Percentiles rank a stretch among this genome's conserved stretches.
These are phyloP conservation scores for Tuber umbilicatum DNA, from an alignment of 495 filamentous ascomycete species.

Conservation along the genomic window DNA sequence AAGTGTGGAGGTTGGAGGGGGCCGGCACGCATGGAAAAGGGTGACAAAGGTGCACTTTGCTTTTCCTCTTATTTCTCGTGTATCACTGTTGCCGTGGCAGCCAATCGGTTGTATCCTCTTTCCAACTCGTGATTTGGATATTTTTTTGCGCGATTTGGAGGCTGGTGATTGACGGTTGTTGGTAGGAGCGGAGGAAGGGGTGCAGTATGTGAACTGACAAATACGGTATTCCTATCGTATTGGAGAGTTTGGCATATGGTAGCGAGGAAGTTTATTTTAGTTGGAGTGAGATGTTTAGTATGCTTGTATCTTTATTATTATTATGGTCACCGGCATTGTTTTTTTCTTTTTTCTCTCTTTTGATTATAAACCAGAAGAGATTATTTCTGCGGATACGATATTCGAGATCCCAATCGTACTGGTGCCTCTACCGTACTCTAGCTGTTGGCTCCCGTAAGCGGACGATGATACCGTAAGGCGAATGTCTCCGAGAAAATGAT, in stretches of 20 bases:
- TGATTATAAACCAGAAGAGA: background rate
- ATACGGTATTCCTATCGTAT: background rate
- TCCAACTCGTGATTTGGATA: background rate
- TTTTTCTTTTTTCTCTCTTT: no score
- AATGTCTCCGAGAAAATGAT: background rate
- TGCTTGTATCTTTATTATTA: no score
- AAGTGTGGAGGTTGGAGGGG: conserved; percentile 1
- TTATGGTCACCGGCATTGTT: background rate
- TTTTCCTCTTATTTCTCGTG: background rate
- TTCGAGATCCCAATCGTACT: background rate
- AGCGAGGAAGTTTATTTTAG: background rate
- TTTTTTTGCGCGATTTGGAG: background rate
- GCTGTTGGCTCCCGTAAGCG: background rate
- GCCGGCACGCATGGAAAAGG: background rate
- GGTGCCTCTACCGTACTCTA: background rate
- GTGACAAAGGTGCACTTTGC: background rate
- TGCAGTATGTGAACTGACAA: background rate
- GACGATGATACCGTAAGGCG: background rate
- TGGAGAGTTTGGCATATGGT: background rate
- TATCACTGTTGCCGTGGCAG: background rate
- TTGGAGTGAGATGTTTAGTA: background rate
- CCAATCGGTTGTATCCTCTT: background rate
- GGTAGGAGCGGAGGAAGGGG: background rate
- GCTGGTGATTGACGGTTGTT: background rate
- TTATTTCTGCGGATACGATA: background rate